A percentile compares a stretch with the other conserved stretches of the same genome.
These are phyloP conservation scores for Coemansia sp. DNA, from an alignment of 192 early-diverging fungal genomes.

Conservation along the genomic window DNA sequence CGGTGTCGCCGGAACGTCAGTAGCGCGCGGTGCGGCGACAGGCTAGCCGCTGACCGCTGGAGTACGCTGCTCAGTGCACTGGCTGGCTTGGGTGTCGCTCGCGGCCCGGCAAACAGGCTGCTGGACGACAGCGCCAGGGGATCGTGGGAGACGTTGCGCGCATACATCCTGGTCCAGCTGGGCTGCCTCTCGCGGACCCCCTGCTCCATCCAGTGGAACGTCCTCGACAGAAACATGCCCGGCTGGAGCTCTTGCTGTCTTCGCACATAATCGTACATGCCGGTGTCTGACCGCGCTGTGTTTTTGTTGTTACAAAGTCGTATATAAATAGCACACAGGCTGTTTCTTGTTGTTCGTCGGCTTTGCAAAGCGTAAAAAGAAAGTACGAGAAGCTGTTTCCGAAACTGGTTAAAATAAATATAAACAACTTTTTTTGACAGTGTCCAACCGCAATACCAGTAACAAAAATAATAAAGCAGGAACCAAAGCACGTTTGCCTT, in stretches of 20 bases:
- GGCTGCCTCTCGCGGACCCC: constrained; percentile 16
- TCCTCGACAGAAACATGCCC: constrained; percentile 35
- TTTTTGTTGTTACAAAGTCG: neutral
- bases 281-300: neutral
- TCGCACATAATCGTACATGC: constrained; percentile 55
- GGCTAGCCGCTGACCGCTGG: constrained; percentile 38
- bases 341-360: neutral
- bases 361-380: neutral
- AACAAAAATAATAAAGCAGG: neutral
- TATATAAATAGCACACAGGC: neutral
- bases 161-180: constrained; percentile 39
- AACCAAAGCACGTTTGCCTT: neutral
- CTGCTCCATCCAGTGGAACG: constrained; percentile 54
- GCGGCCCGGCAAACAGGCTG: constrained; percentile 34
- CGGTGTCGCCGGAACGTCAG: constrained; percentile 39
- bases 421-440: neutral
- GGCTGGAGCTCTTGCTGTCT: constrained; percentile 56
- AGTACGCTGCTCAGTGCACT: constrained; percentile 22
- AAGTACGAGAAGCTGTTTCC: neutral
- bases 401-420: neutral
- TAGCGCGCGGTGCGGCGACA: constrained; percentile 34
- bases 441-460: neutral
- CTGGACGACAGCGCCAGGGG: constrained; percentile 48
- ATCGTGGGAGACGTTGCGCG: constrained; percentile 21
- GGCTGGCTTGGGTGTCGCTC: constrained; percentile 6